These are phyloP conservation scores for Stentor coeruleus DNA, from an alignment of 73 alveolate genomes.

Conservation along the genomic window DNA sequence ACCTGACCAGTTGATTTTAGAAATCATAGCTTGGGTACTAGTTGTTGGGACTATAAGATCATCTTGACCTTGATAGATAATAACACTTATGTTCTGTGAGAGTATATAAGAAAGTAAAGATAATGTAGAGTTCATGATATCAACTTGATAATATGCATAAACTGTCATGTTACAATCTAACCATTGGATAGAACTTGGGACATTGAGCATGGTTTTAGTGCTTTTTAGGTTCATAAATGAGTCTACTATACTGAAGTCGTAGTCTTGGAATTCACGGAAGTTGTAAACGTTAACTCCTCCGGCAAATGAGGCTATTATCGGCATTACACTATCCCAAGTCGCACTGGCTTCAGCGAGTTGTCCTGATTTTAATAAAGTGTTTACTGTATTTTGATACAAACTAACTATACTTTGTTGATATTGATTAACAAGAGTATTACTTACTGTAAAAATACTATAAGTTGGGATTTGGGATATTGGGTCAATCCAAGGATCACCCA, in stretches of 20 bases:
- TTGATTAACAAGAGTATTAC: neutral
- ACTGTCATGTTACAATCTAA: slow-evolving; percentile 14
- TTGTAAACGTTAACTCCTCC: neutral
- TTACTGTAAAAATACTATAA: neutral
- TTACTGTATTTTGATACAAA: neutral
- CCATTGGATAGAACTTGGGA: neutral
- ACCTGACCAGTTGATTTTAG: slow-evolving; percentile 42
- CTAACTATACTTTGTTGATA: neutral
- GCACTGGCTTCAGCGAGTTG: neutral
- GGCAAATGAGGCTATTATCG: neutral
- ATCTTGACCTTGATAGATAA: slow-evolving; percentile 55
- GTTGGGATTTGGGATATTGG: neutral
- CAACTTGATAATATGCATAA: neutral
- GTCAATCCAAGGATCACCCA: slow-evolving; percentile 23
- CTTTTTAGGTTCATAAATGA: neutral
- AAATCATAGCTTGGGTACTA: slow-evolving; percentile 53
- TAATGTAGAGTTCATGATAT: neutral
- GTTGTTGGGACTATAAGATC: slow-evolving; percentile 59
- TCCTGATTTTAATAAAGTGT: neutral
- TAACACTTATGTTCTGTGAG: slow-evolving; percentile 31
- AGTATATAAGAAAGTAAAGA: neutral
- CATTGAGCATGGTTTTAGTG: neutral
- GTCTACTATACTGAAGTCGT: neutral
- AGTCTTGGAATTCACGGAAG: neutral
- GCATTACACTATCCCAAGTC: neutral